Conservation (phyloP, 371 early-diverging fungal genomes). For the Blyttiomyces sp. region DNA sequence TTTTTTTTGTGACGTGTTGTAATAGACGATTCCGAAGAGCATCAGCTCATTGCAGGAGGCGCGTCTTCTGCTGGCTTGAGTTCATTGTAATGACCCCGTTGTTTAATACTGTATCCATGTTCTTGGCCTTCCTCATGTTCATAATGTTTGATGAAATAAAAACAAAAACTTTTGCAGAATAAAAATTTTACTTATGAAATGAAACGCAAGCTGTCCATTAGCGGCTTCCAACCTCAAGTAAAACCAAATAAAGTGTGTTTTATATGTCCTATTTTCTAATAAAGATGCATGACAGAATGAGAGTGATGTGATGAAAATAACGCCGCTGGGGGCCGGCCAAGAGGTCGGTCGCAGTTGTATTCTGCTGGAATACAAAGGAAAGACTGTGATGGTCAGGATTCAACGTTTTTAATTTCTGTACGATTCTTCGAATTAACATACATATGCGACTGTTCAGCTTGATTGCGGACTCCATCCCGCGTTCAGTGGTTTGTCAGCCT, state of each 20-base stretch:
- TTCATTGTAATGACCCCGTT: not conserved
- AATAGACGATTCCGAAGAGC: slow-evolving; percentile 32
- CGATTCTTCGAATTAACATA: too few species aligned
- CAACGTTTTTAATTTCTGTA: too few species aligned
- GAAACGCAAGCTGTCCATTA: too few species aligned
- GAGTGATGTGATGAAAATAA: slow-evolving; percentile 53
- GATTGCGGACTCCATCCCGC: slow-evolving; percentile 99
- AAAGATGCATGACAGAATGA: not conserved
- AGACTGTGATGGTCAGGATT: slow-evolving; percentile 95
- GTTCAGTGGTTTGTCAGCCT: slow-evolving; percentile 89
- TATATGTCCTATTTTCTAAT: too few species aligned
- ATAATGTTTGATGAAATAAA: too few species aligned
- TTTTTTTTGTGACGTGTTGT: not conserved
- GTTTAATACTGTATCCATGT: not conserved
- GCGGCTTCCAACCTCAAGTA: too few species aligned
- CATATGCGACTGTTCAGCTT: slow-evolving; percentile 58
- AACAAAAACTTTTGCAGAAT: too few species aligned
- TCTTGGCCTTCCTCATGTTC: too few species aligned
- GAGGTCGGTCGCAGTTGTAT: slow-evolving; percentile 99
- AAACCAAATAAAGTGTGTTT: too few species aligned
- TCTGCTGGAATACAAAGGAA: slow-evolving; percentile 93
- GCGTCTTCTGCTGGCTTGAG: slow-evolving; percentile 32
- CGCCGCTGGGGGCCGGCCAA: slow-evolving; percentile 98
- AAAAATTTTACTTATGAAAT: too few species aligned
- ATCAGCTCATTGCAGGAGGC: slow-evolving; percentile 36